Conservation (phyloP, 2,329 filamentous ascomycete species). For the Colletotrichum tabaci region DNA sequence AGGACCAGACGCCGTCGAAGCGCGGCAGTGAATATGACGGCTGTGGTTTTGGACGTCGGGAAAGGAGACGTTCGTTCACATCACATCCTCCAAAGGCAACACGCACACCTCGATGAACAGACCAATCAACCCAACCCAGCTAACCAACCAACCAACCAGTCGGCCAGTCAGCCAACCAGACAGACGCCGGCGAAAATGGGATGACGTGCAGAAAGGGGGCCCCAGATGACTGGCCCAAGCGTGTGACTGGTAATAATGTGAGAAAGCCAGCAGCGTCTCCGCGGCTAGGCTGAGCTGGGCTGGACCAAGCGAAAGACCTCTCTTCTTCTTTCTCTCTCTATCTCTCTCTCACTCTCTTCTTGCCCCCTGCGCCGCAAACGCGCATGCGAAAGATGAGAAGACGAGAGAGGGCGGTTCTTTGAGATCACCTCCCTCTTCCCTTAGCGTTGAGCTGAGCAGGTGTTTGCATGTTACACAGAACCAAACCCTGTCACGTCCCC, state of each 20-base stretch:
- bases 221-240: background rate
- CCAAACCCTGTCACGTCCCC: background rate
- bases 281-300: background rate
- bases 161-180: conserved; percentile 11
- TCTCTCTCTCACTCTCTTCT: background rate
- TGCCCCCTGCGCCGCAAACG: conserved; percentile 14
- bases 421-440: background rate
- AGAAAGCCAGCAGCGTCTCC: background rate
- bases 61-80: background rate
- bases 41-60: too few species aligned
- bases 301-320: too few species aligned
- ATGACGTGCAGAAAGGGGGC: conserved; percentile 36
- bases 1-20: background rate
- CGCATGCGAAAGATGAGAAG: conserved; percentile 7
- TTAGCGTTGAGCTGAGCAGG: background rate
- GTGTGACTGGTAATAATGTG: background rate
- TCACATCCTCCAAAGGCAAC: background rate
- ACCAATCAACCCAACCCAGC: background rate
- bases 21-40: background rate
- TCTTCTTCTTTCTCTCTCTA: too few species aligned
- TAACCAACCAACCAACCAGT: background rate
- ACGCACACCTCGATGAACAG: too few species aligned
- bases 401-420: background rate
- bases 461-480: background rate
- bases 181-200: conserved; percentile 10